Evolutionary conservation across 1,139 yeast genomes (phyloP), one percentile per base, ranked within the genome.

Genomic region (Kodamaea fungicola): DNA sequence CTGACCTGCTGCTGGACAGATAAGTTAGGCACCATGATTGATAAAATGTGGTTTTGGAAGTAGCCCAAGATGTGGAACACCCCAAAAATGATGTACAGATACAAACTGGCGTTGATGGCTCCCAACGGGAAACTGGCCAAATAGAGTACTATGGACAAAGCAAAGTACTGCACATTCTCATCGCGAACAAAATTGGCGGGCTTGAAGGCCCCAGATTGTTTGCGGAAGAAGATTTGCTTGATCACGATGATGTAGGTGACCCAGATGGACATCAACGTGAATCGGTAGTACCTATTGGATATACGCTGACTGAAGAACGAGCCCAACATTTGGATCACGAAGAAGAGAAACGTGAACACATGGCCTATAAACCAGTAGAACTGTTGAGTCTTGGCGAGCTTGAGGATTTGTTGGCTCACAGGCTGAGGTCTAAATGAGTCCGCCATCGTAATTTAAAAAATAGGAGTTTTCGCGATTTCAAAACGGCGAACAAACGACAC

Each of bases 291-390:
- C 28, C 46, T 53, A 38, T 63, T 45, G 2, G 69, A 50, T 7
- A 40, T 46, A 2, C 57, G 43, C 4, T 54, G 44, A 12, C 57
- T 49, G 49, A 70, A 62, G 32, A 72, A 58, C 7, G 71, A 62
- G 12, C 55, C 54, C 21, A 68, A 22, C 3, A 60, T 42, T 38
- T 62, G 61, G 7, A 62, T 34, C 2, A 54, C 34, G 45, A 71
- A 70, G 44, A 59, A 67, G 19, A 59, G 39, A 2, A 74, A 46
- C 6, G 70, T 70, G 19, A 59, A 49, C 7, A 68, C 62, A 51
- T 75, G 78, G 9, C 78, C 76, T 32, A 73, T 40, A 44, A 67
- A 76, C 81, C 81, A 76, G 47, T 72, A 74, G 48, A 76, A 73
- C 48, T 76, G 79, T 28, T 71, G 71, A 1, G 74, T 64, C 38